Conservation (phyloP, 2,329 filamentous ascomycete species). For the Pezicula neosporulosa region DNA sequence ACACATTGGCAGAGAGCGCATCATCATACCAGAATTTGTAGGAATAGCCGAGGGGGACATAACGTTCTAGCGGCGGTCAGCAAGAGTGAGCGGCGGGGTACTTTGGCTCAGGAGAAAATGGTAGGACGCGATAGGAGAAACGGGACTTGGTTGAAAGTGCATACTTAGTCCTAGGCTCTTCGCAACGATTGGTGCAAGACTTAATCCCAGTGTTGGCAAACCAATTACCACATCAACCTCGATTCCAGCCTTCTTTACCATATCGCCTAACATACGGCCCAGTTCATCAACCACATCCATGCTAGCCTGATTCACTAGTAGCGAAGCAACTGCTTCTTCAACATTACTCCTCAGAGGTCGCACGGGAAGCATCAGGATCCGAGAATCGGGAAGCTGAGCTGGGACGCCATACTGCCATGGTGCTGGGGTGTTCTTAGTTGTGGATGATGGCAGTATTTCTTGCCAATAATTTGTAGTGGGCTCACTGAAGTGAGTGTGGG, state of each 20-base stretch:
- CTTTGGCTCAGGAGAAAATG: not conserved
- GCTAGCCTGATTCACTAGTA: slow-evolving; percentile 22
- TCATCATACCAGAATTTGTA: slow-evolving; percentile 26
- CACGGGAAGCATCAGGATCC: slow-evolving; percentile 21
- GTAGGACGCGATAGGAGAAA: not conserved
- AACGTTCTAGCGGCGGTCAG: slow-evolving; percentile 13
- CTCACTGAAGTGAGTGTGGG: slow-evolving; percentile 16
- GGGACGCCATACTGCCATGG: slow-evolving; percentile 20
- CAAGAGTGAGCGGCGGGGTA: not conserved
- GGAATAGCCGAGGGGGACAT: slow-evolving; percentile 25
- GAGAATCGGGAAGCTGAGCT: slow-evolving; percentile 15
- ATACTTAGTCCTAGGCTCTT: slow-evolving; percentile 17
- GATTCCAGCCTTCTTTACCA: slow-evolving; percentile 4
- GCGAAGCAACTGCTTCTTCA: slow-evolving; percentile 21
- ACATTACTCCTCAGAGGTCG: slow-evolving; percentile 9
- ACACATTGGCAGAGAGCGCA: slow-evolving; percentile 16
- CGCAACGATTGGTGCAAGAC: slow-evolving; percentile 18
- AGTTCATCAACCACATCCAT: slow-evolving; percentile 16
- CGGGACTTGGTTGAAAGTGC: not conserved
- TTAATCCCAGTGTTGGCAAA: slow-evolving; percentile 22
- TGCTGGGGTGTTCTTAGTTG: not conserved
- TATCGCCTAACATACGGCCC: slow-evolving; percentile 9
- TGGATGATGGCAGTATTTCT: slow-evolving; percentile 10
- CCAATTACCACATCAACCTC: slow-evolving; percentile 21
- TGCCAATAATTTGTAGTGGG: slow-evolving; percentile 25